These are phyloP conservation scores for Raddia distichophylla DNA, from an alignment of 176 grass and related monocot species.

Conservation along the genomic window DNA sequence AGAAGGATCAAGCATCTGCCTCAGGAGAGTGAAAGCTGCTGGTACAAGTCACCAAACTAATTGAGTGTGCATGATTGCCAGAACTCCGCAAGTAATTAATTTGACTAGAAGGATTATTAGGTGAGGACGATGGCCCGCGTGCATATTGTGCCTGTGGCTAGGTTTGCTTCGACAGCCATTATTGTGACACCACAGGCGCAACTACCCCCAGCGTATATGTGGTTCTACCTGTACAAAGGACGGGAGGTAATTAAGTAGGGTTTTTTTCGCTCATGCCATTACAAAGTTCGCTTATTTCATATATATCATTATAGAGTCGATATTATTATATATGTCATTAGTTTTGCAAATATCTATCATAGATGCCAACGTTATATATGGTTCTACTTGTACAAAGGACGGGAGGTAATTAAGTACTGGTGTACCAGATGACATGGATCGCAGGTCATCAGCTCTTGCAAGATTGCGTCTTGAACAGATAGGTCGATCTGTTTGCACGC, in stretches of 20 bases:
- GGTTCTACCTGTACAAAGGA: background rate
- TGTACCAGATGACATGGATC: no score
- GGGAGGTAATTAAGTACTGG: no score
- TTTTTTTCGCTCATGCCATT: no score
- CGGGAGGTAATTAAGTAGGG: no score
- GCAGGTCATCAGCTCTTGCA: no score
- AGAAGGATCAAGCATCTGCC: background rate
- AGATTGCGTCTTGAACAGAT: no score
- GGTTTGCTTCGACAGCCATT: constrained; percentile 48
- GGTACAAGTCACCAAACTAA: background rate
- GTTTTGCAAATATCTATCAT: no score
- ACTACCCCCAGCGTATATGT: constrained; percentile 19
- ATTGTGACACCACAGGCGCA: constrained; percentile 37
- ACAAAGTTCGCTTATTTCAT: no score
- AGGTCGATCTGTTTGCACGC: no score
- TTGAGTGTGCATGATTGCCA: background rate
- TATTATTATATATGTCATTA: no score
- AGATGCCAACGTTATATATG: background rate
- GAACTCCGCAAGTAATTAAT: constrained; percentile 1
- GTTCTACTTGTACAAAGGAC: background rate
- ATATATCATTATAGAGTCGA: no score
- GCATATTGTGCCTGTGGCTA: background rate
- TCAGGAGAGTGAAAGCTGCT: background rate
- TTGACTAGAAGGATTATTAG: background rate
- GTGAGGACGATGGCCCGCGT: background rate